These are phyloP conservation scores for Cyberlindnera misumaiensis DNA, from an alignment of 805 yeast species.

Conservation along the genomic window DNA sequence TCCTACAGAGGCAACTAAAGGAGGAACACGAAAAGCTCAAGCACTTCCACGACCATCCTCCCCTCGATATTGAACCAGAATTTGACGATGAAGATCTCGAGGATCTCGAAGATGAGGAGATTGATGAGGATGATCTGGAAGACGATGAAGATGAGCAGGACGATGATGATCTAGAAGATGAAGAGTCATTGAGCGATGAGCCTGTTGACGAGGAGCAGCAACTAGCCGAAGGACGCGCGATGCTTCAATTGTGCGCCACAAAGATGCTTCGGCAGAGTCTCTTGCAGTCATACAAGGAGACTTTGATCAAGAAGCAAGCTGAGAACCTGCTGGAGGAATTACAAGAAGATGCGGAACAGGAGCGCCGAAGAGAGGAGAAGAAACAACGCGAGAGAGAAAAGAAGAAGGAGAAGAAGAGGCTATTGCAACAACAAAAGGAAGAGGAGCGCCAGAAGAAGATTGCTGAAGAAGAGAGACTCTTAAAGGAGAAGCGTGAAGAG, in stretches of 20 bases:
- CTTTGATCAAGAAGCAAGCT: constrained; percentile 69
- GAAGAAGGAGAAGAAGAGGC: constrained; percentile 61
- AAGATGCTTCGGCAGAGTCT: constrained; percentile 69
- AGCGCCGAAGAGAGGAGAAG: constrained; percentile 60
- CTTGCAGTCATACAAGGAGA: constrained; percentile 70
- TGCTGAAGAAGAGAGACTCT: constrained; percentile 33
- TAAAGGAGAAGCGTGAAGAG: constrained; percentile 30
- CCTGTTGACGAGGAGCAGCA: constrained; percentile 54
- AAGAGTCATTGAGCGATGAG: constrained; percentile 30
- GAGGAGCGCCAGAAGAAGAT: constrained; percentile 42
- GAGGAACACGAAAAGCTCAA: constrained; percentile 10
- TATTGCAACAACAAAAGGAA: constrained; percentile 50
- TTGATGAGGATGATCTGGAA: constrained; percentile 6
- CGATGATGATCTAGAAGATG: constrained; percentile 34
- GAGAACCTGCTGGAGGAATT: constrained; percentile 57
- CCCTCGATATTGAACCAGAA: constrained; percentile 25
- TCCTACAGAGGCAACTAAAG: constrained; percentile 11
- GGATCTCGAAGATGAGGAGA: constrained; percentile 9
- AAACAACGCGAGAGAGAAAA: constrained; percentile 52
- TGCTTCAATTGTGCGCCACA: constrained; percentile 75
- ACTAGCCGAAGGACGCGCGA: constrained; percentile 69
- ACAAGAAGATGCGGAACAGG: constrained; percentile 60
- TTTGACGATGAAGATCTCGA: constrained; percentile 35
- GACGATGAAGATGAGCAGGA: constrained; percentile 29
- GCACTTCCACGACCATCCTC: constrained; percentile 17